Percentiles rank a stretch among this genome's conserved stretches.
Conservation (phyloP, 805 yeast genomes). For the Saturnispora saitoi region DNA sequence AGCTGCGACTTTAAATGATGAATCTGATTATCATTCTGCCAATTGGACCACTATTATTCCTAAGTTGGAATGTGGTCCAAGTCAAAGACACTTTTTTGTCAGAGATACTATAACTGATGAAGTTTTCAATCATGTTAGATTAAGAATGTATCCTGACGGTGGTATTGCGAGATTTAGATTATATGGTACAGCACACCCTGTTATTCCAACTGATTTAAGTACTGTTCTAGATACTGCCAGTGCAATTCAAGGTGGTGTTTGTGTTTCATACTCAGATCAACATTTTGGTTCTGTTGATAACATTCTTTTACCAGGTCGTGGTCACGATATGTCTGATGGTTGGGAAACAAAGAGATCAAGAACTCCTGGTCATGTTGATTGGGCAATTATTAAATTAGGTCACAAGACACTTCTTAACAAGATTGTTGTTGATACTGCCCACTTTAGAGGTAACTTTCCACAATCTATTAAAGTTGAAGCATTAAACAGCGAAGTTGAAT, state of each 20-base stretch:
- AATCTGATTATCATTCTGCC: conserved; percentile 26
- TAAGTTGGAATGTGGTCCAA: conserved; percentile 79
- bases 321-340: conserved; percentile 94
- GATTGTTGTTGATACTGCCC: conserved; percentile 82
- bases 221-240: conserved; percentile 65
- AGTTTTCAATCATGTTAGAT: conserved; percentile 68
- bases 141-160: conserved; percentile 96
- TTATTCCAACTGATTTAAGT: conserved; percentile 40
- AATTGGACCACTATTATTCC: conserved; percentile 68
- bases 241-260: conserved; percentile 83
- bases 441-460: conserved; percentile 92
- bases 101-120: conserved; percentile 49
- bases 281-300: conserved; percentile 93
- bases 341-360: conserved; percentile 96
- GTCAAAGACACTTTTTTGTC: conserved; percentile 74
- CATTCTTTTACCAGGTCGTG: conserved; percentile 85
- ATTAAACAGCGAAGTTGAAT: conserved; percentile 28
- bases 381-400: conserved; percentile 83
- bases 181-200: conserved; percentile 78
- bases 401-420: conserved; percentile 46
- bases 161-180: conserved; percentile 93
- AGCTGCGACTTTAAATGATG: conserved; percentile 39
- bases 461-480: conserved; percentile 70
- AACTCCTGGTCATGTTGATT: conserved; percentile 75
- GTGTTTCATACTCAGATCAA: conserved; percentile 76